These are phyloP conservation scores for Tolypocladium endophyticum DNA, from an alignment of 2,329 filamentous ascomycete species.

Conservation along the genomic window DNA sequence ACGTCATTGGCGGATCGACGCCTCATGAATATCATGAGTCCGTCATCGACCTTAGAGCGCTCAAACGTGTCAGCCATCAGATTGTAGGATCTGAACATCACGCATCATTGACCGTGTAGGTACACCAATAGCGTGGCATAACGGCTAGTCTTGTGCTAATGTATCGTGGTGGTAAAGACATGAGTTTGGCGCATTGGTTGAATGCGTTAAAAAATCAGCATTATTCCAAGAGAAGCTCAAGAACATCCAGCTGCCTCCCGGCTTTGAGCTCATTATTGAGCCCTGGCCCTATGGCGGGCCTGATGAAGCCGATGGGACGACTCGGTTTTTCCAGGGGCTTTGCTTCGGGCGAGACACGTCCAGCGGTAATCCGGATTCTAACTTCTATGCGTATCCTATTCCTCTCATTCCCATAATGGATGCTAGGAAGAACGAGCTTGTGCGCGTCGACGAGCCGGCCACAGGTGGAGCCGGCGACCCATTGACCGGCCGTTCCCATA, in stretches of 20 bases:
- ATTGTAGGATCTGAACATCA: constrained; percentile 17
- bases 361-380: constrained; percentile 34
- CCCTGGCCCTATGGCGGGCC: constrained; percentile 23
- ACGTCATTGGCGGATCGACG: constrained; percentile 17
- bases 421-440: constrained; percentile 15
- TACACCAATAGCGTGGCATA: background rate
- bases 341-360: constrained; percentile 19
- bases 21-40: constrained; percentile 22
- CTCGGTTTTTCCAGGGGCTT: constrained; percentile 21
- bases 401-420: constrained; percentile 34
- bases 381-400: constrained; percentile 45
- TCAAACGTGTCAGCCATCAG: constrained; percentile 13
- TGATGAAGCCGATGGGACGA: constrained; percentile 17
- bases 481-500: constrained; percentile 8
- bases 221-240: constrained; percentile 20
- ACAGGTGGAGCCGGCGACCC: constrained; percentile 20
- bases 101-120: constrained; percentile 19
- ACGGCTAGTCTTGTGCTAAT: background rate
- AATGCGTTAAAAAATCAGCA: constrained; percentile 16
- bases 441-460: constrained; percentile 22
- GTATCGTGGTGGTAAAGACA: constrained; percentile 6
- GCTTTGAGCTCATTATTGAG: constrained; percentile 20
- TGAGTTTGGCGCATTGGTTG: constrained; percentile 24
- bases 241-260: constrained; percentile 12
- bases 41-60: constrained; percentile 19